Evolutionary conservation across 1,284 basidiomycete species (phyloP), one percentile per base, ranked within the genome.

Genomic region (Pascua guehoae): DNA sequence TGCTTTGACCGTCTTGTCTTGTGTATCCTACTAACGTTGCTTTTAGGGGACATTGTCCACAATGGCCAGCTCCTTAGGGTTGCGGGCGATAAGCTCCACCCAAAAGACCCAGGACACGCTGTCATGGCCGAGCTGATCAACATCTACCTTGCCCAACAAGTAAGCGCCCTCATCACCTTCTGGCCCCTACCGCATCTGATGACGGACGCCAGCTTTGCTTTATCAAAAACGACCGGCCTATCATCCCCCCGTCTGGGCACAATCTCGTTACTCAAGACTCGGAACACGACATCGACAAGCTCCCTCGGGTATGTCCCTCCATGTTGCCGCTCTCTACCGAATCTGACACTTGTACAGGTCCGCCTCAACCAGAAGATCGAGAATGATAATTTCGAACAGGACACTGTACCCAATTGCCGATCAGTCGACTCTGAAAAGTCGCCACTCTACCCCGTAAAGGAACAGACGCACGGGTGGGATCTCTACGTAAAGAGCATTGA

Each of bases 51-150:
- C 42, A 44, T 44, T 8, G 8, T 12, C 12, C 42, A 44, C 16
- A 9, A 16, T 44, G 42, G 42, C 42, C 7, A 17, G 16, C 42
- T 15, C 15, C 15, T n/a, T 15, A n/a, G 9, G 12, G 41, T 38
- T 7, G 32, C 41, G 7, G 15, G 24, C 16, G 49, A 51, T 32
- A 36, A 37, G 41, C 32, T 51, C 14, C 49, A 51, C 42, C 49
- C 49, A 2, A 43, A 44, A 4, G 41, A 41, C 16, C 32, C 24
- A 8, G 49, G 49, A 5, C 49, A 51, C 32, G 41, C 4, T 2
- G 32, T 39, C 49, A 51, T 51, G 49, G 49, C 49, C 18, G 41
- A 51, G 41, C 41, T 51, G 14, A 51, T 51, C 49, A 41, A 51
- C n/a, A 39, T 51, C n/a, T 51, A 51, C 42, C 49, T 51, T 11